These are phyloP conservation scores for Rubroboletus pulcherrimus DNA, from an alignment of 768 basidiomycete species.

Conservation along the genomic window DNA sequence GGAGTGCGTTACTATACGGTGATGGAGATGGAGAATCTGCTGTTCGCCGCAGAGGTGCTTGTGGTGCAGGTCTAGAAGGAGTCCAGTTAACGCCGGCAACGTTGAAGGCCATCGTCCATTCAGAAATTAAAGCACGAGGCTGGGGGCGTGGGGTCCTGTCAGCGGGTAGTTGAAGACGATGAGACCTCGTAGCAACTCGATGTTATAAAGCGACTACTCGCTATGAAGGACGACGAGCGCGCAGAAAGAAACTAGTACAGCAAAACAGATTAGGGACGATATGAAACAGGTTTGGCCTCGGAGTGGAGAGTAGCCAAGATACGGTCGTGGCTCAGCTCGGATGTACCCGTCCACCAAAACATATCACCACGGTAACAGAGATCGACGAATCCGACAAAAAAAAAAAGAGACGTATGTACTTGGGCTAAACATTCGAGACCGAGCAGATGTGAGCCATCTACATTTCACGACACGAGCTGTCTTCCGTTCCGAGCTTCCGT, in stretches of 20 bases:
- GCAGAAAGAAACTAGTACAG: not conserved
- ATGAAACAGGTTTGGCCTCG: not conserved
- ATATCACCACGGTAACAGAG: conserved; percentile 31
- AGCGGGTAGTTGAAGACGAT: not conserved
- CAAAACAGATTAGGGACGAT: not conserved
- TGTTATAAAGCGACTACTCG: conserved; percentile 3
- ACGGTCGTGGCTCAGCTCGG: conserved; percentile 21
- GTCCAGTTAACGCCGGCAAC: conserved; percentile 59
- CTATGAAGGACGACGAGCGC: conserved; percentile 6
- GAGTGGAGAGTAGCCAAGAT: not conserved
- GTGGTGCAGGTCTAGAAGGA: conserved; percentile 75
- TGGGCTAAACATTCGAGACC: not conserved
- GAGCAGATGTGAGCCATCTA: not conserved
- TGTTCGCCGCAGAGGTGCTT: conserved; percentile 53
- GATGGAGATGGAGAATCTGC: conserved; percentile 33
- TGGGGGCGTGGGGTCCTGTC: not conserved
- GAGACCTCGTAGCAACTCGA: not conserved
- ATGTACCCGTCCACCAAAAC: conserved; percentile 25
- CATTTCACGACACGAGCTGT: not conserved
- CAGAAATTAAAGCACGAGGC: conserved; percentile 17
- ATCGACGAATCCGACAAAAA: not conserved
- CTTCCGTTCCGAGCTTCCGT: not conserved
- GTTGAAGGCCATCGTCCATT: conserved; percentile 44
- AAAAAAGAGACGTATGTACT: not conserved
- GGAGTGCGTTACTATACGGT: conserved; percentile 39